Percentiles rank a stretch among this genome's conserved stretches.
Conservation (phyloP, 768 basidiomycete species). For the Fistulinella prunicolor region DNA sequence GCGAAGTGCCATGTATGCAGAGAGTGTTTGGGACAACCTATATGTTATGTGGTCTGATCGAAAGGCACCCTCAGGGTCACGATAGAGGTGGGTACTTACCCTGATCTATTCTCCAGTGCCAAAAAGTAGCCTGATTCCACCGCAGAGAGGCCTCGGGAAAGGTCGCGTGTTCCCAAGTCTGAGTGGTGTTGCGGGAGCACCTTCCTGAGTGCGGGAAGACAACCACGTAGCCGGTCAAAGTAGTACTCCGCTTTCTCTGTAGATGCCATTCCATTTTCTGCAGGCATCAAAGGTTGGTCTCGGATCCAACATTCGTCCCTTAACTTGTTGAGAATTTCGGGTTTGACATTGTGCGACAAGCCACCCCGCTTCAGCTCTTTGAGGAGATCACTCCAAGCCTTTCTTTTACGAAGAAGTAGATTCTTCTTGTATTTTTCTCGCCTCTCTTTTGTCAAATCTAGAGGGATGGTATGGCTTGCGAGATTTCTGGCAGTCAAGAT, state of each 20-base stretch:
- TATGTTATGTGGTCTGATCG: not conserved
- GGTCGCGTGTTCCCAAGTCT: slow-evolving; percentile 84
- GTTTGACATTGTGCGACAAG: slow-evolving; percentile 66
- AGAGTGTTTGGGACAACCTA: slow-evolving; percentile 22
- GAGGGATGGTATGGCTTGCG: slow-evolving; percentile 42
- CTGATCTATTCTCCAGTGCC: slow-evolving; percentile 57
- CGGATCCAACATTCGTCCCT: slow-evolving; percentile 58
- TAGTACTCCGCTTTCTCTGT: slow-evolving; percentile 55
- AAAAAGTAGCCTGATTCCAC: slow-evolving; percentile 76
- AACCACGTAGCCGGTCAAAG: slow-evolving; percentile 58
- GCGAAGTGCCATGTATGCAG: slow-evolving; percentile 11
- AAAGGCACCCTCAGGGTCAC: not conserved
- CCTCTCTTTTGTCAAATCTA: slow-evolving; percentile 43
- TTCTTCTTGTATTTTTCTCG: slow-evolving; percentile 67
- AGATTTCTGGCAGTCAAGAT: slow-evolving; percentile 61
- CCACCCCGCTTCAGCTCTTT: slow-evolving; percentile 85
- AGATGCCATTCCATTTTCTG: slow-evolving; percentile 18
- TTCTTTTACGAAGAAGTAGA: slow-evolving; percentile 77
- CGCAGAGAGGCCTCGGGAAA: slow-evolving; percentile 73
- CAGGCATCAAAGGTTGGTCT: slow-evolving; percentile 50
- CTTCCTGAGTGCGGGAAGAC: slow-evolving; percentile 64
- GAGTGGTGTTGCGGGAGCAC: slow-evolving; percentile 67
- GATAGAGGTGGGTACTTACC: slow-evolving; percentile 47
- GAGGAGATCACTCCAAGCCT: slow-evolving; percentile 86
- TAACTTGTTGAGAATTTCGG: slow-evolving; percentile 61